These are phyloP conservation scores for Raphanus sativus DNA, from an alignment of 345 rosid genomes.

Conservation along the genomic window DNA sequence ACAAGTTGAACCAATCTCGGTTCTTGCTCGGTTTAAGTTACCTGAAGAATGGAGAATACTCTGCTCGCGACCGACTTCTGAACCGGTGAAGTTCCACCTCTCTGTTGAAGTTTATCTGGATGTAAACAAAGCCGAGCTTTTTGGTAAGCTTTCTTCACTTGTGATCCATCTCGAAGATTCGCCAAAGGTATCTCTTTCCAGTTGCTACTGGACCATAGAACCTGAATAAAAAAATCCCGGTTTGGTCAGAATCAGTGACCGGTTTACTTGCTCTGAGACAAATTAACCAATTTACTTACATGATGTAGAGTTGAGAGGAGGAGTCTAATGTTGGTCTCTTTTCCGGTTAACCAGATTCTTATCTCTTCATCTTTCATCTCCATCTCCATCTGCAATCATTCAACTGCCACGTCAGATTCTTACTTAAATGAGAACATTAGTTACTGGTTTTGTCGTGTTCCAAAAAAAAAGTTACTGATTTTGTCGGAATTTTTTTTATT, in stretches of 20 bases:
- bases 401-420: conserved; percentile 10
- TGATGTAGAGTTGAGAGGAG: conserved; percentile 81
- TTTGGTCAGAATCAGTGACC: neutral
- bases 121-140: conserved; percentile 92
- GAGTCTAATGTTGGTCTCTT: conserved; percentile 64
- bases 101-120: conserved; percentile 89
- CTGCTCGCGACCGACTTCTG: conserved; percentile 74
- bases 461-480: too few species aligned
- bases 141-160: conserved; percentile 90
- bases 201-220: conserved; percentile 74
- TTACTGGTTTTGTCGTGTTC: neutral
- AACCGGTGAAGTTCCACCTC: conserved; percentile 62
- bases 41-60: conserved; percentile 84
- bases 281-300: conserved; percentile 37
- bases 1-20: neutral
- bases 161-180: conserved; percentile 62
- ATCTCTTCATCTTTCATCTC: conserved; percentile 63
- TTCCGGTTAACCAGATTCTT: conserved; percentile 73
- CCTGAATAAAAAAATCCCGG: conserved; percentile 41
- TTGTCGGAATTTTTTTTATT: neutral
- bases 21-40: conserved; percentile 26
- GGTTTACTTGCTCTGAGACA: neutral
- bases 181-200: conserved; percentile 64
- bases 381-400: conserved; percentile 50
- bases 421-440: neutral